These are phyloP conservation scores for Penicillium goetzii DNA, from an alignment of 495 filamentous ascomycete genomes.

Conservation along the genomic window DNA sequence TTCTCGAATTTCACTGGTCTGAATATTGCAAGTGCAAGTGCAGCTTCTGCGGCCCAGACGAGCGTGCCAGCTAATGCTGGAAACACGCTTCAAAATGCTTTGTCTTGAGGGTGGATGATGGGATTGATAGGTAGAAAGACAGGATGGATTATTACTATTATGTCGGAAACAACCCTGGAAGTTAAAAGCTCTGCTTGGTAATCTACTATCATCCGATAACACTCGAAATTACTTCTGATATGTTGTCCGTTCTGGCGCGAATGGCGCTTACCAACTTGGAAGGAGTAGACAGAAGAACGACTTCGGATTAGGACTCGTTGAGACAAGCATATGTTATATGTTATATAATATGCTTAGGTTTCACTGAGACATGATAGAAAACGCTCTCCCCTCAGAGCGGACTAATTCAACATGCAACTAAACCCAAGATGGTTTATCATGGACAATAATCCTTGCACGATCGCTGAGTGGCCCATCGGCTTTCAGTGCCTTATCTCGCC, in stretches of 20 bases:
- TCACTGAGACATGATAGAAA: neutral
- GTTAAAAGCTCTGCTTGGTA: neutral
- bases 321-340: neutral
- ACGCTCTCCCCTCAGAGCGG: neutral
- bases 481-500: neutral
- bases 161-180: neutral
- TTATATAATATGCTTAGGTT: constrained; percentile 4
- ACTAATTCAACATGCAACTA: neutral
- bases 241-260: neutral
- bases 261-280: neutral
- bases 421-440: constrained; percentile 6
- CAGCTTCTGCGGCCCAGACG: neutral
- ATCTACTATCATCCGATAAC: neutral
- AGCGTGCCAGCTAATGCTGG: neutral
- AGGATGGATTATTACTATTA: neutral
- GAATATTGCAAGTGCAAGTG: neutral
- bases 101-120: neutral
- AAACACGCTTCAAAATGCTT: neutral
- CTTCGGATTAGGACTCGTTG: neutral
- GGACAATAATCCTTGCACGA: neutral
- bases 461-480: neutral
- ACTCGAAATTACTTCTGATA: neutral
- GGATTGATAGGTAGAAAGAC: neutral
- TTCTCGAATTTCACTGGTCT: neutral
- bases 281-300: neutral